Conservation (phyloP, 164 flowering plant species). For the Chimonanthus praecox region DNA sequence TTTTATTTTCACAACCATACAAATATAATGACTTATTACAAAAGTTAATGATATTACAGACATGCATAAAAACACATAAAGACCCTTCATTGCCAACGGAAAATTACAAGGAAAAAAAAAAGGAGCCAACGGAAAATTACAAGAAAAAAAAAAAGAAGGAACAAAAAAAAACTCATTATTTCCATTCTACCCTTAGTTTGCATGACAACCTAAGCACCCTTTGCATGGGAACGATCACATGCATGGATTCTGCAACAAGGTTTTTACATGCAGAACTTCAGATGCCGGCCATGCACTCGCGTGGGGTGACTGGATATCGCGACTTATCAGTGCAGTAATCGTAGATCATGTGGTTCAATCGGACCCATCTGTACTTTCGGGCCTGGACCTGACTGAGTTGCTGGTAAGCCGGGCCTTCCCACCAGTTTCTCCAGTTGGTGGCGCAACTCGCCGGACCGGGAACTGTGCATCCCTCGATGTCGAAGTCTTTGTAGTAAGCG, state of each 20-base stretch:
- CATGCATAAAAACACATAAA: neutral
- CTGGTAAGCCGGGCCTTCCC: conserved; percentile 65
- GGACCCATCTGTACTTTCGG: conserved; percentile 66
- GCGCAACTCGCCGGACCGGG: conserved; percentile 70
- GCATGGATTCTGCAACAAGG: too few relatives aligned
- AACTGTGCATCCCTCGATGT: conserved; percentile 77
- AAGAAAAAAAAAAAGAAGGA: neutral
- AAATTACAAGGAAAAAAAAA: neutral
- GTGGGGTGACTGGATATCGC: conserved; percentile 60
- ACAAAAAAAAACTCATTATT: neutral
- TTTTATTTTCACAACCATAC: conserved; percentile 3
- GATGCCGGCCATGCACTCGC: conserved; percentile 75
- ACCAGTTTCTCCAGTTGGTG: conserved; percentile 59
- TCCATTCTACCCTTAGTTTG: neutral
- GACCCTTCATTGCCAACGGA: neutral
- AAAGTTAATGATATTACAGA: neutral
- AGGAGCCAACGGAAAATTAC: neutral
- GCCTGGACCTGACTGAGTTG: conserved; percentile 44
- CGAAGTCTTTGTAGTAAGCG: conserved; percentile 83
- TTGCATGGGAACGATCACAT: too few relatives aligned
- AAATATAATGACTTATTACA: neutral
- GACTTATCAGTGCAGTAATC: conserved; percentile 86
- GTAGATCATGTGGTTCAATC: conserved; percentile 75
- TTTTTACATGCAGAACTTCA: conserved; percentile 7
- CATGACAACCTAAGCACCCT: too few relatives aligned